Evolutionary conservation across 2,329 filamentous ascomycete species (phyloP).

Genomic region (Penicillium nordicum): DNA sequence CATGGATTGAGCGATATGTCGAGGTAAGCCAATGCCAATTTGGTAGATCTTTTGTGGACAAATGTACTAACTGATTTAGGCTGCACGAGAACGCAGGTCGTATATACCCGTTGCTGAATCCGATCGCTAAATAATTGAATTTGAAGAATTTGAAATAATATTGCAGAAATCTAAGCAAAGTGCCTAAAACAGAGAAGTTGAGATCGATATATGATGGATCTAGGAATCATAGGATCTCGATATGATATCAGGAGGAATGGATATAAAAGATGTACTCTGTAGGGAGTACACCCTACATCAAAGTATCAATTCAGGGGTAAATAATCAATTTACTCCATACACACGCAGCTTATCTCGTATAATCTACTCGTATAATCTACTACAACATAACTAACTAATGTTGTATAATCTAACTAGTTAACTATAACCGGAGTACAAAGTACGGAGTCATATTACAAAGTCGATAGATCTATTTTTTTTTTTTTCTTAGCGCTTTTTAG

Average conservation of each 20-base stretch:
- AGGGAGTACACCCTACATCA: no score
- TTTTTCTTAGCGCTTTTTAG: neutral
- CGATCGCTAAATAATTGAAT: slow-evolving; percentile 1
- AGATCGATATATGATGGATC: neutral
- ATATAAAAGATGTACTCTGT: no score
- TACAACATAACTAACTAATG: no score
- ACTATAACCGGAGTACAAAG: no score
- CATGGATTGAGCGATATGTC: slow-evolving; percentile 56
- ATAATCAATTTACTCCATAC: neutral
- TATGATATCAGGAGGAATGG: no score
- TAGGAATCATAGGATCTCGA: neutral
- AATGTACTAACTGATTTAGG: slow-evolving; percentile 29
- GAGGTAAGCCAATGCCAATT: slow-evolving; percentile 41
- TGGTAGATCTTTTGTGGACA: neutral
- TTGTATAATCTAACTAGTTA: no score
- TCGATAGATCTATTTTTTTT: neutral
- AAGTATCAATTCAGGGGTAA: neutral
- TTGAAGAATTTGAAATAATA: neutral
- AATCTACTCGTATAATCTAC: neutral
- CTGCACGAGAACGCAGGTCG: slow-evolving; percentile 47
- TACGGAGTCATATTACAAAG: neutral
- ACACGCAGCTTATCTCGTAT: neutral
- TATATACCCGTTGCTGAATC: slow-evolving; percentile 51
- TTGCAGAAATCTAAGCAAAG: neutral
- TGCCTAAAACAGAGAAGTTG: neutral